Evolutionary conservation across 495 filamentous ascomycete genomes (phyloP).

Genomic region (Penicillium verhagenii): DNA sequence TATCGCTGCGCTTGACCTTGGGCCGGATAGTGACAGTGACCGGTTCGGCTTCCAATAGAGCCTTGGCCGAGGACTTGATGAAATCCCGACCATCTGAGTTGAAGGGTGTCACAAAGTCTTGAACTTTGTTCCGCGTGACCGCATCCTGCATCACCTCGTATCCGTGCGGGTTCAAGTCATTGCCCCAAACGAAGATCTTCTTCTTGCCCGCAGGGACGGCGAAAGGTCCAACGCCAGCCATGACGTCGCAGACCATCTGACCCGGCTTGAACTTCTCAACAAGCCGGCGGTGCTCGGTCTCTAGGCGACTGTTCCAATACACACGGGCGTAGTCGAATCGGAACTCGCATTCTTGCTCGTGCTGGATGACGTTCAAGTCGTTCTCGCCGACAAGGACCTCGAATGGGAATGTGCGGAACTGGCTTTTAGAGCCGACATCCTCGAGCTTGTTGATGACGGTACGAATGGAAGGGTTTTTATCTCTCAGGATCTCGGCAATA

Average conservation of each 20-base stretch:
- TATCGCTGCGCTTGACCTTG: slow-evolving; percentile 25
- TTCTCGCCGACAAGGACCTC: slow-evolving; percentile 82
- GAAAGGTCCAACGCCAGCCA: slow-evolving; percentile 97
- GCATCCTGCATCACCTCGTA: slow-evolving; percentile 67
- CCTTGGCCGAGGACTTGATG: slow-evolving; percentile 64
- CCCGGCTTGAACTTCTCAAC: slow-evolving; percentile 75
- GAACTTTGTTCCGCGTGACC: slow-evolving; percentile 75
- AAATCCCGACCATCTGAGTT: slow-evolving; percentile 79
- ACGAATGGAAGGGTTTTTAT: slow-evolving; percentile 76
- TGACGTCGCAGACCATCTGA: slow-evolving; percentile 92
- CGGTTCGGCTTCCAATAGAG: slow-evolving; percentile 54
- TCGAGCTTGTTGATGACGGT: slow-evolving; percentile 97
- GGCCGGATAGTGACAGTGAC: slow-evolving; percentile 45
- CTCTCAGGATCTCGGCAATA: slow-evolving; percentile 77
- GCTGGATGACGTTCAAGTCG: slow-evolving; percentile 75
- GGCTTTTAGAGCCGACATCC: slow-evolving; percentile 77
- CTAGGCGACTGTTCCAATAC: slow-evolving; percentile 93
- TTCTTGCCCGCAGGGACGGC: slow-evolving; percentile 88
- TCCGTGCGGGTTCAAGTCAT: slow-evolving; percentile 93
- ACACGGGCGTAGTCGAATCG: slow-evolving; percentile 67
- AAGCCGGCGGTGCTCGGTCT: slow-evolving; percentile 82
- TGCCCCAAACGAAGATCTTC: slow-evolving; percentile 91
- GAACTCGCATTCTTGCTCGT: slow-evolving; percentile 51
- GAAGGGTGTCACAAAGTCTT: slow-evolving; percentile 70
- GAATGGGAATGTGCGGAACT: slow-evolving; percentile 90